A percentile compares a stretch with the other conserved stretches of the same genome.
Conservation (phyloP, 371 early-diverging fungal species). For the Mortierella sp. region DNA sequence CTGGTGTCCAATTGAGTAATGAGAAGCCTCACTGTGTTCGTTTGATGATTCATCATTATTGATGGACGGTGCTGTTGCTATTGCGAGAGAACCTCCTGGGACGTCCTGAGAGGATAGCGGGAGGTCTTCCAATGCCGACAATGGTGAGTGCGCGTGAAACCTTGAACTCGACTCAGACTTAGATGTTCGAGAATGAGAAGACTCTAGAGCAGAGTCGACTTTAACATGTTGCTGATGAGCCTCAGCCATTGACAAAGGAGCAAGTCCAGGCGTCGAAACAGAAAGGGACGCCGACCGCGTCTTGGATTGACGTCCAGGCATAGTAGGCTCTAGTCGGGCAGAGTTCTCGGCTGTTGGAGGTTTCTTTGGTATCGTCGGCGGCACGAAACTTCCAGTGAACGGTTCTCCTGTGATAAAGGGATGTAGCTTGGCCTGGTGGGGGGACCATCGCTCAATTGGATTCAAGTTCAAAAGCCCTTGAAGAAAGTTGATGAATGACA, state of each 20-base stretch:
- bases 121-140: slow-evolving; percentile 3
- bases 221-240: background rate
- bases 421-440: slow-evolving; percentile 91
- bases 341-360: slow-evolving; percentile 41
- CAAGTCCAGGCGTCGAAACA: slow-evolving; percentile 5
- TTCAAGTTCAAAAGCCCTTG: slow-evolving; percentile 87
- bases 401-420: slow-evolving; percentile 94
- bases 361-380: slow-evolving; percentile 57
- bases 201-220: background rate
- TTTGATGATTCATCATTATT: background rate
- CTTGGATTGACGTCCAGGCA: slow-evolving; percentile 36
- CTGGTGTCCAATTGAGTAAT: slow-evolving; percentile 4
- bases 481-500: slow-evolving; percentile 89
- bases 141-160: slow-evolving; percentile 1
- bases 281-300: slow-evolving; percentile 25
- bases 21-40: background rate
- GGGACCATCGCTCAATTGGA: slow-evolving; percentile 93
- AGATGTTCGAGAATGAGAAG: background rate
- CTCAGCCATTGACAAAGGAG: background rate
- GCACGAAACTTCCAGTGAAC: slow-evolving; percentile 69
- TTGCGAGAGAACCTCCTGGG: slow-evolving; percentile 15
- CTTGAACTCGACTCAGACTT: background rate
- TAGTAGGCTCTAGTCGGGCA: slow-evolving; percentile 36
- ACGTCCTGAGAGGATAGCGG: slow-evolving; percentile 15
- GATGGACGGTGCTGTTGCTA: background rate